Base-by-base conservation (phyloP, 2,329 filamentous ascomycete genomes). In the Lasiodiplodia sp. region DNA sequence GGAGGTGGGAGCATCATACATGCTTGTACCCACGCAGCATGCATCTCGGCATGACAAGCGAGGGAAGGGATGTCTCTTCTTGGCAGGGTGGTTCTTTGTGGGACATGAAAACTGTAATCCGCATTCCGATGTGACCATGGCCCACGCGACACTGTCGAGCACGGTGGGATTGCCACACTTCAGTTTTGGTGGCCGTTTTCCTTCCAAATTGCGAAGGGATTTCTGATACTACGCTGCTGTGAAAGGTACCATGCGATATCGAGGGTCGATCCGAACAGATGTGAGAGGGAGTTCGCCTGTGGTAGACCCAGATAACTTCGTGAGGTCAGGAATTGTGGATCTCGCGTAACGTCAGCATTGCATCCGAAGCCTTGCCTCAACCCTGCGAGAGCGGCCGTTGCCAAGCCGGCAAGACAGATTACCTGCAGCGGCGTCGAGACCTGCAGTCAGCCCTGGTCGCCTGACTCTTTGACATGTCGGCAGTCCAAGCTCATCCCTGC, bases 381-480 rank as follows among this genome's bases (percentile, higher is more conserved):
- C 52, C 52, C 51, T 67, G 52, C 44, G 34, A 51, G 38, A 51
- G 28, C 28, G 65, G 38, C 65, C 65, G 65, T 67, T 67, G 65
- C 65, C 65, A 67, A 67, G 65, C 52, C 53, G 65, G 65, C 49
- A 57, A 67, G 65, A 40, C 49, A 57, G 53, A 57, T 64, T 56
- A 57, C 65, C n/a, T 67, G 65, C 65, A 67, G 52, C 52, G 51
- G 28, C 38, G 52, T 67, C 47, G 18, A 55, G 52, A 67, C 65
- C 53, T 67, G 65, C 65, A 67, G 53, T 51, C 52, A 57, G 65
- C 65, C 65, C 65, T 67, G 65, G 52, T 67, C 65, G 65, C 57
- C 65, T 58, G 65, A 67, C 65, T 47, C 53, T 58, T 56, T 58
- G 53, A 58, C 52, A 58, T 67, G 65, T 56, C 52, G 49, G 63